Evolutionary conservation across 140 eudicot species (phyloP), one percentile per base, ranked within the genome.

Genomic region (Stevia rebaudiana): DNA sequence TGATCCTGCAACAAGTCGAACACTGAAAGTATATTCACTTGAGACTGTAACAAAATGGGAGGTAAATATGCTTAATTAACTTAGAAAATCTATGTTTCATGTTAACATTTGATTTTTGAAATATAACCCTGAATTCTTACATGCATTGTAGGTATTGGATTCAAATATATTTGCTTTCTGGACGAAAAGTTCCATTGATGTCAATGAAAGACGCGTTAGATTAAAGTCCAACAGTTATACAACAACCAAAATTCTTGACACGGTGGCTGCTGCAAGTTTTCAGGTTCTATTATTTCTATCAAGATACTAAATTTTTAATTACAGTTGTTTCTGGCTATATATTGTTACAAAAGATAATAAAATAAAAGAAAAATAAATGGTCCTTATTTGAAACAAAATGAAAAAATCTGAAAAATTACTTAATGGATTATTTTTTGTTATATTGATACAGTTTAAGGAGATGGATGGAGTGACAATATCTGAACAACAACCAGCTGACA

Each of bases 221-320:
- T 74, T 90, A 70, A 86, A 90, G 78, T 90, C 97, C 64, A 86
- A 80, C 74, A 80, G 84, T 55, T 84, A 90, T 61, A 90, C 94
- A 28, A 84, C 95, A 39, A 84, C 78, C 73, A 84, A 80, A 63
- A 82, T 90, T 40, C 81, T 90, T 65, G 97, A 90, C 77, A 75
- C 73, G 56, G 95, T 90, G 49, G 88, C 95, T 46, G 97, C 97
- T 28, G 95, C 95, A 72, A 90, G 83, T 62, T 74, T 86, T 65
- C 95, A 90, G 97, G 97, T 90, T 22, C 30, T 36, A 18, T 35
- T 22, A 18, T 59, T 35, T 35, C 40, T 57, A 16, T 57, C 46
- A 57, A 31, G 16, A 15, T 24, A n/a, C n/a, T n/a, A n/a, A n/a
- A n/a, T n/a, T n/a, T n/a, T n/a, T n/a, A n/a, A n/a, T n/a, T n/a